A percentile compares a stretch with the other conserved stretches of the same genome.
phyloP scores from a whole-genome alignment of 2,329 filamentous ascomycete species.

The Aquanectria penicillioides region DNA sequence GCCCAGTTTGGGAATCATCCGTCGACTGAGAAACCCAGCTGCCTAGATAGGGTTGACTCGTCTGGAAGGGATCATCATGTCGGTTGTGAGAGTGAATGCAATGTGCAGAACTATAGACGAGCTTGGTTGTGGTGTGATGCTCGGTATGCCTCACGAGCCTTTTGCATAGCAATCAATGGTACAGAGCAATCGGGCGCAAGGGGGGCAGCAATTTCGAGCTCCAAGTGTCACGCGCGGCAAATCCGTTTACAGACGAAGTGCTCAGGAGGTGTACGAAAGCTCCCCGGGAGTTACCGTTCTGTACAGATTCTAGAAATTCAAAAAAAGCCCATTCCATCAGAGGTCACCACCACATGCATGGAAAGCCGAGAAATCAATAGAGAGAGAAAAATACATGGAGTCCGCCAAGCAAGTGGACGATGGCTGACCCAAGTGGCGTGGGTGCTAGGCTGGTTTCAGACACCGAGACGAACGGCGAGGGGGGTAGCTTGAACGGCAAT shows the following conservation, averaged over 20 bases:
- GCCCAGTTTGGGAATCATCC: no score
- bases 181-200: not conserved
- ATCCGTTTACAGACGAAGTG: not conserved
- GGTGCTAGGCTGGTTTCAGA: not conserved
- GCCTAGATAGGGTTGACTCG: no score
- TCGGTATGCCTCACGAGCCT: no score
- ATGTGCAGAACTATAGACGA: no score
- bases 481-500: not conserved
- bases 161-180: not conserved
- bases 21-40: no score
- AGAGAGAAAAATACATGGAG: not conserved
- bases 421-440: no score
- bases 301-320: not conserved
- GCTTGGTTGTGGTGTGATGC: no score
- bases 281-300: not conserved
- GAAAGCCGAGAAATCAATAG: not conserved
- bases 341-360: no score
- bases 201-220: not conserved
- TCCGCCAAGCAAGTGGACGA: no score
- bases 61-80: no score
- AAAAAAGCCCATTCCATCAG: not conserved
- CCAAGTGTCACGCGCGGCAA: conserved; percentile 4
- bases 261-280: not conserved
- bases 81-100: no score
- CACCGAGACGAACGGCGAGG: not conserved